Evolutionary conservation across 208 protist genomes (phyloP).

Genomic region (Leishmania braziliensis): DNA sequence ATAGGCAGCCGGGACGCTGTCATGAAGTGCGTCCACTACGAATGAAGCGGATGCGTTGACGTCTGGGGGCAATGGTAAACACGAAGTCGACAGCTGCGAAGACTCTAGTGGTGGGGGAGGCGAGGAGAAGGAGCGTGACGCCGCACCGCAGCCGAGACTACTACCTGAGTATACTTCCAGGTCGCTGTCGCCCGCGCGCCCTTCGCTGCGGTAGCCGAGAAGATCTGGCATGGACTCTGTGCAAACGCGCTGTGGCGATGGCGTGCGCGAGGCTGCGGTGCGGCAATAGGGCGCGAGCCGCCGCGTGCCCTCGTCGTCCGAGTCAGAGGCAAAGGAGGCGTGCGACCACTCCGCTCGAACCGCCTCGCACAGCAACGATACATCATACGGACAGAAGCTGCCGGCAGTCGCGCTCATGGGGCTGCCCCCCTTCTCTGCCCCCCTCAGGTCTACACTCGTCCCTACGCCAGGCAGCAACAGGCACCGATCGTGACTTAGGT

Average conservation of each 20-base stretch:
- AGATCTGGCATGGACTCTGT: neutral
- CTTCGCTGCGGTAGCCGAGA: slow-evolving; percentile 18
- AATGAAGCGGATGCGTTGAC: neutral
- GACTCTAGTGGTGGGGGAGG: neutral
- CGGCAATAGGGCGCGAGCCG: neutral
- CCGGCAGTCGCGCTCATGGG: neutral
- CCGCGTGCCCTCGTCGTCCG: neutral
- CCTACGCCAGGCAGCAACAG: slow-evolving; percentile 19
- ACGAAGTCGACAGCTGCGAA: neutral
- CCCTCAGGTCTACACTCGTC: slow-evolving; percentile 8
- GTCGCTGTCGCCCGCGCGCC: neutral
- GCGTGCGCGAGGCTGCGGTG: neutral
- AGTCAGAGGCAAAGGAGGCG: slow-evolving; percentile 7
- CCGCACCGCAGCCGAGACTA: neutral
- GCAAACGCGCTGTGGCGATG: slow-evolving; percentile 5
- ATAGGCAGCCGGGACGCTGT: neutral
- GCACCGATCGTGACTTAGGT: slow-evolving; percentile 51
- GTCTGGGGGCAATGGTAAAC: neutral
- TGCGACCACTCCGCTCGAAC: slow-evolving; percentile 32
- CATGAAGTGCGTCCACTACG: neutral
- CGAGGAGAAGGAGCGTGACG: neutral
- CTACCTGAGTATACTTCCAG: neutral
- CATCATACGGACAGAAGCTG: slow-evolving; percentile 35
- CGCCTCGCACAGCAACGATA: slow-evolving; percentile 38
- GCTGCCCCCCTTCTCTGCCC: slow-evolving; percentile 9